Evolutionary conservation across 306 rosid species (phyloP).

Genomic region (Acacia crassicarpa): DNA sequence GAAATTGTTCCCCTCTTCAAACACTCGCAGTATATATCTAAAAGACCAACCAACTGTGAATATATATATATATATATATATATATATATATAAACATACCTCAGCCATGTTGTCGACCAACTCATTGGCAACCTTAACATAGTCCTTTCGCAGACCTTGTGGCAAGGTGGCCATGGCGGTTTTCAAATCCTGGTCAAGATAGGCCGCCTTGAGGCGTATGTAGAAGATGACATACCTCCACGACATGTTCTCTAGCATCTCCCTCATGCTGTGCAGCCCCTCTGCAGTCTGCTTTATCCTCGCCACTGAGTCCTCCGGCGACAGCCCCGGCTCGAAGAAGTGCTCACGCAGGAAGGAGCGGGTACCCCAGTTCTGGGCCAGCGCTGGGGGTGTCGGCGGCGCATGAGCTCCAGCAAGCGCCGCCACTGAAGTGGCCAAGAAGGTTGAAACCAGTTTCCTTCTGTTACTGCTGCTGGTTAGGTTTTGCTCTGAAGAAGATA

Average conservation of each 20-base stretch:
- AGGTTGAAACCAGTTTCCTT: slow-evolving; percentile 55
- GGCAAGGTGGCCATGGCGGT: slow-evolving; percentile 67
- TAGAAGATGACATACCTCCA: slow-evolving; percentile 93
- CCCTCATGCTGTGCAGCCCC: slow-evolving; percentile 79
- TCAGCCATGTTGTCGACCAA: slow-evolving; percentile 76
- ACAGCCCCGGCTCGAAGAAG: slow-evolving; percentile 70
- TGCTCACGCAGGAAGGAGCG: slow-evolving; percentile 66
- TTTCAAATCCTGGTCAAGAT: slow-evolving; percentile 80
- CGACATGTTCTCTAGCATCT: slow-evolving; percentile 78
- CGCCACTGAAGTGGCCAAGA: slow-evolving; percentile 48
- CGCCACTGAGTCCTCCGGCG: slow-evolving; percentile 80
- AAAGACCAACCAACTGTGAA: not conserved
- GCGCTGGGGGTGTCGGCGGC: slow-evolving; percentile 17
- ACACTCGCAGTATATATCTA: not conserved
- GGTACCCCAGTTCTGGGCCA: slow-evolving; percentile 79
- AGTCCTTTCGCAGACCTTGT: slow-evolving; percentile 51
- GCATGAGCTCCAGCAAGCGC: slow-evolving; percentile 19
- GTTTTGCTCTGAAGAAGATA: not conserved
- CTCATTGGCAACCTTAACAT: slow-evolving; percentile 74
- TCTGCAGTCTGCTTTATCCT: slow-evolving; percentile 88
- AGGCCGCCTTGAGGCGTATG: slow-evolving; percentile 67
- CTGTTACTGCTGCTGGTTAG: slow-evolving; percentile 21
- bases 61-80: too few relatives aligned
- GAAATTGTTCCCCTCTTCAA: not conserved
- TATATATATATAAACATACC: slow-evolving; percentile 38